Conservation (phyloP, 768 basidiomycete genomes). For the Bullera alba region DNA sequence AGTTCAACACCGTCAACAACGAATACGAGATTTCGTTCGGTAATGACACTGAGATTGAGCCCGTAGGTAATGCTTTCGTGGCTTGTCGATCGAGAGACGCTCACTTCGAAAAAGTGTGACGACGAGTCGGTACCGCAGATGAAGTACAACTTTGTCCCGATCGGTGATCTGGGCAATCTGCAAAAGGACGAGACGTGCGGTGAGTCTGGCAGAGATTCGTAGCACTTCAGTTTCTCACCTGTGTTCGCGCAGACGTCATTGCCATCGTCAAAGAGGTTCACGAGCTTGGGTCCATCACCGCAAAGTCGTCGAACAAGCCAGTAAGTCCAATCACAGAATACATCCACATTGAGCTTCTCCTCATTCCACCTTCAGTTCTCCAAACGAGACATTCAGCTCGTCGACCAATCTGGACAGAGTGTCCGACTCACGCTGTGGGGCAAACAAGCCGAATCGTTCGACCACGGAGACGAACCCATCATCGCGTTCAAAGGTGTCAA, state of each 20-base stretch:
- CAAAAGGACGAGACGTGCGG: conserved; percentile 78
- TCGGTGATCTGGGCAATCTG: conserved; percentile 58
- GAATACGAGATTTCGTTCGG: conserved; percentile 92
- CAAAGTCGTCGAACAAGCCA: conserved; percentile 64
- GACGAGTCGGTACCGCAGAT: conserved; percentile 74
- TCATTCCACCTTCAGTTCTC: conserved; percentile 64
- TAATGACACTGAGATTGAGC: conserved; percentile 72
- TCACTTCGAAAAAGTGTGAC: conserved; percentile 56
- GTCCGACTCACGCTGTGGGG: conserved; percentile 92
- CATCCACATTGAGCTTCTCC: conserved; percentile 5
- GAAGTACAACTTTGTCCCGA: conserved; percentile 71
- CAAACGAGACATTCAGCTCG: conserved; percentile 83
- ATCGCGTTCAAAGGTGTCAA: conserved; percentile 91
- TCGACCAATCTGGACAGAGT: conserved; percentile 70
- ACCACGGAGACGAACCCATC: conserved; percentile 58
- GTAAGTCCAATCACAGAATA: conserved; percentile 47
- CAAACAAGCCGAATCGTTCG: conserved; percentile 78
- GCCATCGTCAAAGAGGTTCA: conserved; percentile 74
- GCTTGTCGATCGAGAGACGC: neutral
- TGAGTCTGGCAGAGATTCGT: conserved; percentile 40
- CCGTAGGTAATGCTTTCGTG: conserved; percentile 50
- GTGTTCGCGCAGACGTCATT: conserved; percentile 62
- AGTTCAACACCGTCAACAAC: conserved; percentile 80
- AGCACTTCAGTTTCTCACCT: neutral
- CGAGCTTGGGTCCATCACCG: conserved; percentile 62